Evolutionary conservation across 179 eudicot species (phyloP), one percentile per base, ranked within the genome.

Genomic region (Pouteria campechiana): DNA sequence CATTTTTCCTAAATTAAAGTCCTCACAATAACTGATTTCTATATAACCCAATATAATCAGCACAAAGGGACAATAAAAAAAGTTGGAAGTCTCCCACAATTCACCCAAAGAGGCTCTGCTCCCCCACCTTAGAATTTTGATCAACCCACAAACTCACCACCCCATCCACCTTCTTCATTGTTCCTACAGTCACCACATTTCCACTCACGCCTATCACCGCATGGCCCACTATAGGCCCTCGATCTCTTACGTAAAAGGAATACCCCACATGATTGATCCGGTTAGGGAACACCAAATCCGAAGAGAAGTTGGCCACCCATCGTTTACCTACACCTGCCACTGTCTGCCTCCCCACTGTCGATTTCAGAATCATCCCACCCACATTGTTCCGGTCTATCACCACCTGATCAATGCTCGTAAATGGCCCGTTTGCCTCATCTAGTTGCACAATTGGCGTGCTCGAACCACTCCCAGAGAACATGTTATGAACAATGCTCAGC

Each of bases 291-390:
- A 80, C 53, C 55, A 80, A 32, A 1, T 61, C 11, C 3, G 65
- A 32, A 0, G 71, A 64, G 40, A 80, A 76, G 58, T 80, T 76
- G 5, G 68, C 83, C 18, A 46, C 54, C 90, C 90, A 81, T 12
- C 28, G 49, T 0, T 60, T 72, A 14, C 74, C 74, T 32, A 51
- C 54, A 17, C 73, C 81, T 1, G 40, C 28, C 54, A 76, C 72
- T 6, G 64, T 36, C 54, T 55, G 3, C 34, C 56, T 77, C 10
- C 64, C 79, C 2, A 69, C 69, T 18, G 84, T 76, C 2, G 84
- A 69, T 55, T 34, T 81, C 43, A 68, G 27, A 4, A 51, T 43
- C 81, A 81, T 81, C 36, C 90, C 84, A 1, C 38, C 31, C 1
- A 52, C 84, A 14, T 55, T 72, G 43, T 81, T 81, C 17, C 56